Conservation (phyloP, 164 flowering plant species). For the Stephania japonica region DNA sequence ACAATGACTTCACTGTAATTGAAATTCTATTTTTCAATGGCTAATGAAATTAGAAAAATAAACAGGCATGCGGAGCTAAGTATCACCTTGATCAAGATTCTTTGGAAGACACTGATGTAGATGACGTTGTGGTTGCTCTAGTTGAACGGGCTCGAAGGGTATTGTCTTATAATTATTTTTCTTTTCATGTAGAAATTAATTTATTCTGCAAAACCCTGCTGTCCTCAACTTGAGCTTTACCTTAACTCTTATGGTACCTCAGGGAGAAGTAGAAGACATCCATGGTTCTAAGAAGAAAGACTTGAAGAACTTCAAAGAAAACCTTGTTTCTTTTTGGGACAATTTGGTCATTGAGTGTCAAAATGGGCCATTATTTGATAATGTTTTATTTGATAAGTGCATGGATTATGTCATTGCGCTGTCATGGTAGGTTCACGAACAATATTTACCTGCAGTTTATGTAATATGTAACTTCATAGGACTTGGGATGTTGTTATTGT, state of each 20-base stretch:
- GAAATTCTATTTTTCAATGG: background rate
- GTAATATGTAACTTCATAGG: background rate
- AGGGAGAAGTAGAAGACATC: slow-evolving; percentile 87
- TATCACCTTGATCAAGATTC: slow-evolving; percentile 47
- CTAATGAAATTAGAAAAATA: slow-evolving; percentile 12
- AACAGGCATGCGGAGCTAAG: slow-evolving; percentile 90
- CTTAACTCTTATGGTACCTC: slow-evolving; percentile 21
- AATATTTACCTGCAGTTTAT: slow-evolving; percentile 3
- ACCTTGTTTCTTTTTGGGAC: slow-evolving; percentile 78
- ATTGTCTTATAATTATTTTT: slow-evolving; percentile 24
- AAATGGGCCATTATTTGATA: slow-evolving; percentile 84
- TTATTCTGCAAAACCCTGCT: background rate
- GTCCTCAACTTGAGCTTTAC: background rate
- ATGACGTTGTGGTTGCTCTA: slow-evolving; percentile 86
- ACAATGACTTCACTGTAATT: background rate
- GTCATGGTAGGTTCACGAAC: slow-evolving; percentile 63
- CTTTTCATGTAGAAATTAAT: background rate
- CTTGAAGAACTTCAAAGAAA: slow-evolving; percentile 82
- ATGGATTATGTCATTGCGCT: slow-evolving; percentile 89
- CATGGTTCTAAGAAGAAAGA: slow-evolving; percentile 78
- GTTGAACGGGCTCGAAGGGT: slow-evolving; percentile 75
- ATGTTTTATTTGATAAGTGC: slow-evolving; percentile 78
- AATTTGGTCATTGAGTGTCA: slow-evolving; percentile 78
- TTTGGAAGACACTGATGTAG: slow-evolving; percentile 85
- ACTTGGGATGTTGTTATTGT: slow-evolving; percentile 3